Evolutionary conservation across 2,329 filamentous ascomycete species (phyloP).

Genomic region (Xylaria sp.): DNA sequence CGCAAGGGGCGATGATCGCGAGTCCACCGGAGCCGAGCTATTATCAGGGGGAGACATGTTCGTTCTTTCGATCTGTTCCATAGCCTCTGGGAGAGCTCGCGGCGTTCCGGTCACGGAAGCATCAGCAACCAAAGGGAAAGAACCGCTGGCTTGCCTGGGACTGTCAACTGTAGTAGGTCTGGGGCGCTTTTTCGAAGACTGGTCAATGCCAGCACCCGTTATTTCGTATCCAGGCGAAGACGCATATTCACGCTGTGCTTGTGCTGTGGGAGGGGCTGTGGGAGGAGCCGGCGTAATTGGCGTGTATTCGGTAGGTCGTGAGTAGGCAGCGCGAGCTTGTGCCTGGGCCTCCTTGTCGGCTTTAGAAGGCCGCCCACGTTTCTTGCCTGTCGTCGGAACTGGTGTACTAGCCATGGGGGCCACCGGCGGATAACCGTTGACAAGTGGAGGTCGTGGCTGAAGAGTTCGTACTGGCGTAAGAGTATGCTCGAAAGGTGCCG

Average conservation of each 20-base stretch:
- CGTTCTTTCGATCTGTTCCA: conserved; percentile 40
- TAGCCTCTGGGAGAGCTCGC: conserved; percentile 39
- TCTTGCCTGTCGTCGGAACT: conserved; percentile 43
- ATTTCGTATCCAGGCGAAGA: conserved; percentile 43
- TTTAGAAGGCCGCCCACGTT: conserved; percentile 53
- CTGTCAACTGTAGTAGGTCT: conserved; percentile 36
- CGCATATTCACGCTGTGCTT: conserved; percentile 41
- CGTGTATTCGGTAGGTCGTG: conserved; percentile 39
- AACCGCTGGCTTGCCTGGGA: conserved; percentile 34
- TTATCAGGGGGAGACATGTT: conserved; percentile 40
- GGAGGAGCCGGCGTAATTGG: conserved; percentile 38
- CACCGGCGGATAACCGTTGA: conserved; percentile 37
- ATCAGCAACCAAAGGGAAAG: conserved; percentile 39
- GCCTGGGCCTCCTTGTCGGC: conserved; percentile 50
- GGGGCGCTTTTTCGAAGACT: conserved; percentile 36
- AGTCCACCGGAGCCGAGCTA: conserved; percentile 32
- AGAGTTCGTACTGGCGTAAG: conserved; percentile 38
- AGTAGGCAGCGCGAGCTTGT: conserved; percentile 41
- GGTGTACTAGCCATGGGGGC: conserved; percentile 29
- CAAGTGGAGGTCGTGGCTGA: conserved; percentile 40
- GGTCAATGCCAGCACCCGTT: conserved; percentile 34
- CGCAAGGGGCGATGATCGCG: conserved; percentile 39
- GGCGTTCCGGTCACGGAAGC: conserved; percentile 40
- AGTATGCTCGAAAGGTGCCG: conserved; percentile 37
- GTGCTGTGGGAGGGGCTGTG: conserved; percentile 23